These are phyloP conservation scores for Aquilaria agallochum DNA, from an alignment of 441 rosid genomes.

Conservation along the genomic window DNA sequence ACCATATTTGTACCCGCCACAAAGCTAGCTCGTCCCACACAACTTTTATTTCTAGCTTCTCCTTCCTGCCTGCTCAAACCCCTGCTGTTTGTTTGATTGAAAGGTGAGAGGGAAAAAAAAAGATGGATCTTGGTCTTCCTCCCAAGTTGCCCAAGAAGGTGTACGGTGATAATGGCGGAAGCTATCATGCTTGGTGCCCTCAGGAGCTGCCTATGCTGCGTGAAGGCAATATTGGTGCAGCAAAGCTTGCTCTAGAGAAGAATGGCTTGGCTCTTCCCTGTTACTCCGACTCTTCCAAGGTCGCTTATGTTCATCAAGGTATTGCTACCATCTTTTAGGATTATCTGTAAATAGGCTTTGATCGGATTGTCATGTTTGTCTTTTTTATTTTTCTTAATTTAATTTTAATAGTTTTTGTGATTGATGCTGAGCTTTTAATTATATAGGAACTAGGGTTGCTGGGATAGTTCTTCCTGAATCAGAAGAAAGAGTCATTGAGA, in stretches of 20 bases:
- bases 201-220: constrained; percentile 68
- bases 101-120: background rate
- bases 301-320: constrained; percentile 94
- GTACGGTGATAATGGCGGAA: constrained; percentile 68
- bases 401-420: too few relatives aligned
- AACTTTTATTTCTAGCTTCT: background rate
- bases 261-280: constrained; percentile 78
- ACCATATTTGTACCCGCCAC: too few relatives aligned
- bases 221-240: constrained; percentile 79
- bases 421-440: too few relatives aligned
- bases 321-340: background rate
- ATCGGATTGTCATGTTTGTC: constrained; percentile 1
- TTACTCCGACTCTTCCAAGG: constrained; percentile 79
- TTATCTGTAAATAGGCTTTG: background rate
- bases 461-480: constrained; percentile 86
- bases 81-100: background rate
- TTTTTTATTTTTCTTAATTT: background rate
- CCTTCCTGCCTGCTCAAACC: background rate
- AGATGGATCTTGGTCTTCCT: constrained; percentile 74
- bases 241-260: constrained; percentile 69
- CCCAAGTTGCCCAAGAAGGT: constrained; percentile 67
- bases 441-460: constrained; percentile 62
- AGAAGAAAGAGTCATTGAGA: constrained; percentile 69
- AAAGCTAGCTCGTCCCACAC: too few relatives aligned
- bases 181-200: constrained; percentile 76